A percentile compares a stretch with the other conserved stretches of the same genome.
Conservation (phyloP, 768 basidiomycete species). For the Termitomyces eurrhizus region DNA sequence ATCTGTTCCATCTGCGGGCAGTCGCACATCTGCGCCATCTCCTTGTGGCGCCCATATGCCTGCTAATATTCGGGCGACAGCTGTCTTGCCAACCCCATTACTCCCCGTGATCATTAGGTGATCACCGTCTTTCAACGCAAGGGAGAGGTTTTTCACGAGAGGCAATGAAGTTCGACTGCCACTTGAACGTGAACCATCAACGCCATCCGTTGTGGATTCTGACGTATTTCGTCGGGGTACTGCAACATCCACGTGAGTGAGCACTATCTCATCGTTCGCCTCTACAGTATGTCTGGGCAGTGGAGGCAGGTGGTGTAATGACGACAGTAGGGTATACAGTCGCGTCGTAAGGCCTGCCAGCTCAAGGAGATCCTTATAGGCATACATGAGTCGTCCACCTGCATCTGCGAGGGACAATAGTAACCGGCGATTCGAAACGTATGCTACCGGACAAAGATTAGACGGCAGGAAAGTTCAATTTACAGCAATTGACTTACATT, state of each 20-base stretch:
- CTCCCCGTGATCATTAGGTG: conserved; percentile 93
- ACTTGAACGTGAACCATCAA: not conserved
- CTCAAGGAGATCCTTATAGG: conserved; percentile 92
- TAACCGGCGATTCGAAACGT: conserved; percentile 90
- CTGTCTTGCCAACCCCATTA: conserved; percentile 90
- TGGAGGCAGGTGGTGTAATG: conserved; percentile 69
- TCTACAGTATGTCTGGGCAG: conserved; percentile 36
- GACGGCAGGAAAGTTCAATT: not conserved
- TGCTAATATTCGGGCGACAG: conserved; percentile 84
- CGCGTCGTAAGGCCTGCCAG: conserved; percentile 92
- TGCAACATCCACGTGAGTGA: conserved; percentile 69
- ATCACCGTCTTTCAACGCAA: conserved; percentile 66
- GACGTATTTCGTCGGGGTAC: conserved; percentile 37
- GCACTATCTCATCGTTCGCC: conserved; percentile 46
- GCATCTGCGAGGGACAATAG: conserved; percentile 95
- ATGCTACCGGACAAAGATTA: conserved; percentile 35
- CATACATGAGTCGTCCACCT: conserved; percentile 93
- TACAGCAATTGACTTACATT: conserved; percentile 29
- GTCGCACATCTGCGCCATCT: conserved; percentile 25
- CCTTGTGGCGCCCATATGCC: conserved; percentile 78
- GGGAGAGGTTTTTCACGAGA: conserved; percentile 66
- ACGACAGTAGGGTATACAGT: conserved; percentile 83
- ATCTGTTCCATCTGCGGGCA: conserved; percentile 29
- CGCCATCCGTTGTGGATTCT: not conserved
- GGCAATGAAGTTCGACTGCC: conserved; percentile 30